Percentiles rank a stretch among this genome's conserved stretches.
Conservation (phyloP, 2,329 filamentous ascomycete genomes). For the Akanthomyces muscarius region DNA sequence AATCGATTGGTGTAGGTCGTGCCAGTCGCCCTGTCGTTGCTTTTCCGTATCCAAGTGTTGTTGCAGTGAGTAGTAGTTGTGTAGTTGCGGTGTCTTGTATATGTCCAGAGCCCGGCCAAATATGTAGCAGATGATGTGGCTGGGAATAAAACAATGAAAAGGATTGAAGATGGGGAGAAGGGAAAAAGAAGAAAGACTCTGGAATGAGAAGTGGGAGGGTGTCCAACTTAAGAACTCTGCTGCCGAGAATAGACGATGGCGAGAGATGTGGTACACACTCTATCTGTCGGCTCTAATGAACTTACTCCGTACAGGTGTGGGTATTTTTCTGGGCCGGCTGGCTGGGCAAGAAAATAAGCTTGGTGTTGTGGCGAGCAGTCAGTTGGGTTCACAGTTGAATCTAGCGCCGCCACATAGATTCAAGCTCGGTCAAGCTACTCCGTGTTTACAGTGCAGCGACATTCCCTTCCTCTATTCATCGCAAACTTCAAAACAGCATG, state of each 20-base stretch:
- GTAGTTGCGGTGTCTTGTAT: not conserved
- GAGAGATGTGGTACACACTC: not conserved
- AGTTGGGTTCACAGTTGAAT: not conserved
- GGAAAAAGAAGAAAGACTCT: not conserved
- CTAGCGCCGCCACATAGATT: not conserved
- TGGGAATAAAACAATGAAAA: not conserved
- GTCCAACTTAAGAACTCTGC: constrained; percentile 1
- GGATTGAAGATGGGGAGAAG: not conserved
- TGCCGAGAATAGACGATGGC: not conserved
- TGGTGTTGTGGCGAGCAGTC: not conserved
- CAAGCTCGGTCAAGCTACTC: not conserved
- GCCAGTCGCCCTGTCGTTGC: not conserved
- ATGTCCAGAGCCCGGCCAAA: not conserved
- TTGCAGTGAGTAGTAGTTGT: not conserved
- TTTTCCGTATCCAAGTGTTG: not conserved
- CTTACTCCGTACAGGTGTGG: constrained; percentile 8
- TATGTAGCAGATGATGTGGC: not conserved
- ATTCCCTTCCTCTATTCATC: not conserved
- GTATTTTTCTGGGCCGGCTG: constrained; percentile 9
- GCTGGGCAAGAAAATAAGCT: constrained; percentile 6
- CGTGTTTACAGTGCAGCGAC: not conserved
- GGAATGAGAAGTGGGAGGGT: not conserved
- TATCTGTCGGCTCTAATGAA: not conserved
- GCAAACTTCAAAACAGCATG: not conserved
- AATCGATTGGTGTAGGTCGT: not conserved